phyloP scores from a whole-genome alignment of 768 basidiomycete species.

The Boletus tomentosulus region DNA sequence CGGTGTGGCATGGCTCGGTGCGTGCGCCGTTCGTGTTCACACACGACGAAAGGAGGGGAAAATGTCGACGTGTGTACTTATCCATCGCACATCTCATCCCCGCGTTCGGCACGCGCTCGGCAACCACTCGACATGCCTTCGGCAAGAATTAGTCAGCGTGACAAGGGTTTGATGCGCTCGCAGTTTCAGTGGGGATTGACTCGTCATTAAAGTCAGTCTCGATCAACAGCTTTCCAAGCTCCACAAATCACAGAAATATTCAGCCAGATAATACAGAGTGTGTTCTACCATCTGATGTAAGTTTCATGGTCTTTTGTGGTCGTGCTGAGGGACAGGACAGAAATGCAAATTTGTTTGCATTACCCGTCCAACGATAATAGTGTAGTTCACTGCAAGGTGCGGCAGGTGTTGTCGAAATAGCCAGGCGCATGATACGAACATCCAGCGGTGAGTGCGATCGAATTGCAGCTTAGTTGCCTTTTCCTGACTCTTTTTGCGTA shows the following conservation, averaged over 20 bases:
- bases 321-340: too few species aligned
- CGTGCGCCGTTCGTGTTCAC: too few species aligned
- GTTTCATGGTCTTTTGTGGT: too few species aligned
- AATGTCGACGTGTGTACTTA: too few species aligned
- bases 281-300: too few species aligned
- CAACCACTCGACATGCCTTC: not conserved
- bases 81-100: too few species aligned
- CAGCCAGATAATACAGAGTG: not conserved
- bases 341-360: too few species aligned
- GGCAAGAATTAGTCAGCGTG: not conserved
- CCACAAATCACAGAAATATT: not conserved
- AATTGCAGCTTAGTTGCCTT: conserved; percentile 5
- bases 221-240: not conserved
- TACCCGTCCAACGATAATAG: too few species aligned
- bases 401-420: not conserved
- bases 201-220: not conserved
- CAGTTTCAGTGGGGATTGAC: not conserved
- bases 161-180: not conserved
- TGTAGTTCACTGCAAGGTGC: too few species aligned
- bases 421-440: conserved; percentile 36
- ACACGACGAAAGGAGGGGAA: too few species aligned
- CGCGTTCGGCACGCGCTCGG: too few species aligned
- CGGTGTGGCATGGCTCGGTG: too few species aligned
- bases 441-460: conserved; percentile 25
- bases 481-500: conserved; percentile 14